phyloP scores from a whole-genome alignment of 179 eudicot species.

The Spergularia azorica region DNA sequence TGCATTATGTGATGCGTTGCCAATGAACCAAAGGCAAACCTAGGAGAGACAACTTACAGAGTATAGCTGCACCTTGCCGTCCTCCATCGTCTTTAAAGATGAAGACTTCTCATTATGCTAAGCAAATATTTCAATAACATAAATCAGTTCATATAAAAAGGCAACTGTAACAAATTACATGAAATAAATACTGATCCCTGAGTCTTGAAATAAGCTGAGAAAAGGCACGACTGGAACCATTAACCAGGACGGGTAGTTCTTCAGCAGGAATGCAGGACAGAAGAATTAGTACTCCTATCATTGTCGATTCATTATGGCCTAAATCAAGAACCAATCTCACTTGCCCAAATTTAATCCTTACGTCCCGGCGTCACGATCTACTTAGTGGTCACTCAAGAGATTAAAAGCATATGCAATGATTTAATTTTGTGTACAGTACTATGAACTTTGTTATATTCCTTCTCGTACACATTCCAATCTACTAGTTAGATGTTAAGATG shows the following conservation, averaged over 20 bases:
- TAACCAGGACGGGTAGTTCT: too few species aligned
- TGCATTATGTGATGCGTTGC: too few species aligned
- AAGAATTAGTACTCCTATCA: neutral
- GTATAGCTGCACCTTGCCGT: slow-evolving; percentile 82
- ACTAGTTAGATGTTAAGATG: neutral
- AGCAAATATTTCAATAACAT: slow-evolving; percentile 27
- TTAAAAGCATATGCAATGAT: too few species aligned
- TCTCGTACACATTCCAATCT: too few species aligned
- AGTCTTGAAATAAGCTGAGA: neutral
- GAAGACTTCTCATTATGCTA: slow-evolving; percentile 95
- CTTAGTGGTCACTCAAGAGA: neutral
- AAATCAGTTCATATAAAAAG: slow-evolving; percentile 1
- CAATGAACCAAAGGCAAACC: neutral
- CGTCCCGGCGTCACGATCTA: neutral
- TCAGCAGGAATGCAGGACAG: neutral
- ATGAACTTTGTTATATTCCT: too few species aligned
- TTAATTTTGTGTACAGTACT: too few species aligned
- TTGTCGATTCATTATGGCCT: neutral
- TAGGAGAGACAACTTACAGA: slow-evolving; percentile 47
- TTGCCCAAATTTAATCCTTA: slow-evolving; percentile 9
- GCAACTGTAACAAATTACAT: too few species aligned
- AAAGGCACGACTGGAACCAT: neutral
- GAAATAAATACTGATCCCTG: too few species aligned
- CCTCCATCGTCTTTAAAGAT: slow-evolving; percentile 99
- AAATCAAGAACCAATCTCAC: neutral